Percentiles rank a stretch among this genome's conserved stretches.
Conservation (phyloP, 1,284 basidiomycete genomes). For the Xerocomus tenax region DNA sequence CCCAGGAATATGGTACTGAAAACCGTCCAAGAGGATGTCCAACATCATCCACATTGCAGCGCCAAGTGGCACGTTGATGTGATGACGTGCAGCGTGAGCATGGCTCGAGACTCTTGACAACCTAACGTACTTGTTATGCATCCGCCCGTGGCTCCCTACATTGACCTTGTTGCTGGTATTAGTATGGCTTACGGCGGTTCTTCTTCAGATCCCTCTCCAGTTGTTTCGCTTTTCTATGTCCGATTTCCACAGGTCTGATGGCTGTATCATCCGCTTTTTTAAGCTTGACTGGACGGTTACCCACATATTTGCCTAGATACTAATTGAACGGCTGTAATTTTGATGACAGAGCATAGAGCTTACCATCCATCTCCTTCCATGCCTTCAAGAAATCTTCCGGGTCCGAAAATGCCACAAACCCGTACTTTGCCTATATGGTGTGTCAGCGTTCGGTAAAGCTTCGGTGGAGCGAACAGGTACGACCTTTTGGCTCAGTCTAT, state of each 20-base stretch:
- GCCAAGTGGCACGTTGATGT: conserved; percentile 4
- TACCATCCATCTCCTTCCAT: conserved; percentile 99
- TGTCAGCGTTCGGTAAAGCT: not conserved
- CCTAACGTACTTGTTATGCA: conserved; percentile 26
- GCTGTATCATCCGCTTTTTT: conserved; percentile 78
- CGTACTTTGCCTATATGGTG: conserved; percentile 76
- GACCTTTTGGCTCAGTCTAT: conserved; percentile 84
- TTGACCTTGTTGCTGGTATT: conserved; percentile 15
- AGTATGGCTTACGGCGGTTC: conserved; percentile 71
- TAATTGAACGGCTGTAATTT: conserved; percentile 7
- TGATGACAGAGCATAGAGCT: conserved; percentile 23
- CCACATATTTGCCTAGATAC: conserved; percentile 86
- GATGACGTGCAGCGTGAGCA: conserved; percentile 16
- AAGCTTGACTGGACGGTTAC: conserved; percentile 86
- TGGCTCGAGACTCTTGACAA: conserved; percentile 14
- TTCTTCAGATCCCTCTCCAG: conserved; percentile 75
- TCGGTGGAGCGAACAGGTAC: conserved; percentile 4
- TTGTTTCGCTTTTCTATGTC: conserved; percentile 78
- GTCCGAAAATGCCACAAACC: conserved; percentile 95
- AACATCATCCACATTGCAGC: conserved; percentile 9
- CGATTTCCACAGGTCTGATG: conserved; percentile 87
- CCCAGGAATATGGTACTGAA: not conserved
- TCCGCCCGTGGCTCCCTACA: not conserved
- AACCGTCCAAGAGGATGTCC: conserved; percentile 1
- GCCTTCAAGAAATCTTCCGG: conserved; percentile 97